Evolutionary conservation across 257 asterid genomes (phyloP).

Genomic region (Lavandula angustifolia): DNA sequence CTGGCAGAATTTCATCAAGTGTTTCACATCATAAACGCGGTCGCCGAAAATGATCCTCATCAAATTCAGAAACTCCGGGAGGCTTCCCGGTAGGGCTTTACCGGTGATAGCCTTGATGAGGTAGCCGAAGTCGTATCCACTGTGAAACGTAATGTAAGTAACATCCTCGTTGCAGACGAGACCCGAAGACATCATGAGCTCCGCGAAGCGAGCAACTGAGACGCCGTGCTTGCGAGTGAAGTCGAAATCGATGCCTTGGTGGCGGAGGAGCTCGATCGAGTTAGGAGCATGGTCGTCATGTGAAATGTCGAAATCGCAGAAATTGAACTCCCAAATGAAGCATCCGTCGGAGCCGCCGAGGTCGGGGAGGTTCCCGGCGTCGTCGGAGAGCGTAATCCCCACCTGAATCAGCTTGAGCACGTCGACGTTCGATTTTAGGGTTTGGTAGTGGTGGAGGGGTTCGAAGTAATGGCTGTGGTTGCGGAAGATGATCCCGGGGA

Average conservation of each 20-base stretch:
- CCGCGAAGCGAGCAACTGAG: conserved; percentile 40
- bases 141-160: conserved; percentile 58
- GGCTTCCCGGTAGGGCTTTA: conserved; percentile 43
- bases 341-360: conserved; percentile 31
- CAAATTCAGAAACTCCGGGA: conserved; percentile 45
- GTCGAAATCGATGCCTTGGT: conserved; percentile 50
- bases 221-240: conserved; percentile 34
- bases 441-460: conserved; percentile 41
- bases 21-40: conserved; percentile 57
- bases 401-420: conserved; percentile 51
- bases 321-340: conserved; percentile 61
- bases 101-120: conserved; percentile 59
- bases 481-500: conserved; percentile 60
- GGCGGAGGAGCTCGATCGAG: conserved; percentile 51
- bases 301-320: conserved; percentile 46
- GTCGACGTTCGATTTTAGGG: conserved; percentile 46
- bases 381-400: conserved; percentile 50
- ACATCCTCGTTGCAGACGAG: conserved; percentile 51
- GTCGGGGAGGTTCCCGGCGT: conserved; percentile 46
- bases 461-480: conserved; percentile 27
- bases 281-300: conserved; percentile 48
- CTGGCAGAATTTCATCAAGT: conserved; percentile 52
- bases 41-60: conserved; percentile 46
- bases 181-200: conserved; percentile 60
- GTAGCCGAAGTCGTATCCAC: conserved; percentile 66